A percentile compares a stretch with the other conserved stretches of the same genome.
phyloP scores from a whole-genome alignment of 116 monocot species.

The Phalaenopsis hybrid region DNA sequence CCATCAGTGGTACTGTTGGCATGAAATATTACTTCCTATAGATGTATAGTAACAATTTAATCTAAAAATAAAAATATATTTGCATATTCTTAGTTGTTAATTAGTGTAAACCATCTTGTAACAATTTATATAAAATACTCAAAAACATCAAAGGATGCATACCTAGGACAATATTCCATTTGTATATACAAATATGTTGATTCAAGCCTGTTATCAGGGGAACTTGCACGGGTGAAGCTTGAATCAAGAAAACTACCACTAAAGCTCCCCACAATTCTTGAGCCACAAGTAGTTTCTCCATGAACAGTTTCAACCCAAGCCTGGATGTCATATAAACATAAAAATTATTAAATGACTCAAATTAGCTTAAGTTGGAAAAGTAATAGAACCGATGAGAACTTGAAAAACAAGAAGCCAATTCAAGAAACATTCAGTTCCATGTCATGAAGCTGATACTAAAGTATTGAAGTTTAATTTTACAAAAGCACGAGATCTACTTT shows the following conservation, averaged over 20 bases:
- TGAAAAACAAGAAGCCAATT: not conserved
- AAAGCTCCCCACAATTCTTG: conserved; percentile 45
- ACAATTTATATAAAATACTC: conserved; percentile 4
- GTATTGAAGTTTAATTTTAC: not conserved
- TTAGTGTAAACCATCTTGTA: not conserved
- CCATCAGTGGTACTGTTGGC: not conserved
- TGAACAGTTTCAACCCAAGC: conserved; percentile 90
- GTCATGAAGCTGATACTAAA: not conserved
- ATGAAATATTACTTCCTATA: not conserved
- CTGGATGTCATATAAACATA: conserved; percentile 26
- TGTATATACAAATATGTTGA: conserved; percentile 87
- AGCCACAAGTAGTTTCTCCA: conserved; percentile 33
- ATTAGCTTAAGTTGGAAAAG: not conserved
- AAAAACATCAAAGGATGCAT: conserved; percentile 1
- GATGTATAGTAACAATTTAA: not conserved
- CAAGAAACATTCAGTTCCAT: not conserved
- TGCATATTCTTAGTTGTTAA: not conserved
- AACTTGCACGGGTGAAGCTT: conserved; percentile 36
- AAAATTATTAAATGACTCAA: not conserved
- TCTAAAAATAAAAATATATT: not conserved
- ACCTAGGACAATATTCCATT: conserved; percentile 98
- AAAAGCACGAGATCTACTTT: not conserved
- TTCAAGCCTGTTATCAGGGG: conserved; percentile 39
- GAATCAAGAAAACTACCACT: conserved; percentile 34
- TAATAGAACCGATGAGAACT: not conserved